These are phyloP conservation scores for Neurospora terricola DNA, from an alignment of 495 filamentous ascomycete species.

Conservation along the genomic window DNA sequence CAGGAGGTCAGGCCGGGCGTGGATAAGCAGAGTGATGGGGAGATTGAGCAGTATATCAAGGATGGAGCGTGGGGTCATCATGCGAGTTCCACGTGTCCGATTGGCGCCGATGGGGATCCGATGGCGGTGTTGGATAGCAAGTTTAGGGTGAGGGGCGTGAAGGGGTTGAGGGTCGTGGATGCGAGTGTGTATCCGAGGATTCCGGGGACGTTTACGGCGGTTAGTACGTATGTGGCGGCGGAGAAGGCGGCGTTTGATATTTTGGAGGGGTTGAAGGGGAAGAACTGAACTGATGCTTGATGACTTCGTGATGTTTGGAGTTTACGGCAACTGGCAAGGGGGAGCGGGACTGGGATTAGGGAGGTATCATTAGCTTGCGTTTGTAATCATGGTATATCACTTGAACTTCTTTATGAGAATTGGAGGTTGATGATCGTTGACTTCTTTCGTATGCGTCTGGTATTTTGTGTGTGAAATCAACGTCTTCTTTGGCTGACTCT, in stretches of 20 bases:
- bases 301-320: no score
- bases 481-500: no score
- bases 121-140: constrained; percentile 49
- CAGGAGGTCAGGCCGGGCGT: constrained; percentile 41
- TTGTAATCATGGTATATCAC: not conserved
- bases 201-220: constrained; percentile 44
- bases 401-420: not conserved
- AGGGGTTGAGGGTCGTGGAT: constrained; percentile 53
- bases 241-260: constrained; percentile 46
- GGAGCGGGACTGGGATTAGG: not conserved
- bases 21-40: constrained; percentile 26
- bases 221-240: constrained; percentile 47
- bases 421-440: not conserved
- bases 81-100: constrained; percentile 42
- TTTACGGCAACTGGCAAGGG: no score
- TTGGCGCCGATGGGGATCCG: constrained; percentile 44
- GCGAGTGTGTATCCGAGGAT: constrained; percentile 46
- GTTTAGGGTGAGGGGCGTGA: constrained; percentile 46
- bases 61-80: constrained; percentile 51
- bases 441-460: not conserved
- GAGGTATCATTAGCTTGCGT: not conserved
- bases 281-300: not conserved
- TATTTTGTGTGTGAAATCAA: not conserved
- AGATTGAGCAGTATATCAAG: constrained; percentile 40
- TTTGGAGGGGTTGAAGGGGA: constrained; percentile 1